A percentile compares a stretch with the other conserved stretches of the same genome.
phyloP scores from a whole-genome alignment of 768 basidiomycete species.

The Agrocybe praecox region DNA sequence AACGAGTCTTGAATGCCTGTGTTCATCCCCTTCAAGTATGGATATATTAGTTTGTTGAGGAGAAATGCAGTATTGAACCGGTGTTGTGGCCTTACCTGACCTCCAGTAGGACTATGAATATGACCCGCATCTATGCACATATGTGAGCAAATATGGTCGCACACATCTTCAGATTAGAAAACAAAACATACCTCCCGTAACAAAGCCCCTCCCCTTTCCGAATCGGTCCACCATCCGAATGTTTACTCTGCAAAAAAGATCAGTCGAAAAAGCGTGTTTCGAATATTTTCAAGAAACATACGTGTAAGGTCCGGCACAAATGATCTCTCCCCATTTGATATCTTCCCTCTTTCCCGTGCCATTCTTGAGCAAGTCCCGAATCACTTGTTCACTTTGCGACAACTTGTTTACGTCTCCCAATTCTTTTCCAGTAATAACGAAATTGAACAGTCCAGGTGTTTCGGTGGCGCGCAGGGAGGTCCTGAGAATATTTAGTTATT shows the following conservation, averaged over 20 bases:
- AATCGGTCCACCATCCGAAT: constrained; percentile 44
- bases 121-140: constrained; percentile 25
- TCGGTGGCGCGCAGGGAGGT: background rate
- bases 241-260: background rate
- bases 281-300: background rate
- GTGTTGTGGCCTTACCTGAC: constrained; percentile 14
- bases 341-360: background rate
- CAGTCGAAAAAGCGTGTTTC: background rate
- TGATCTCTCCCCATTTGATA: constrained; percentile 5
- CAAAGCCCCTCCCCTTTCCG: constrained; percentile 38
- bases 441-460: background rate
- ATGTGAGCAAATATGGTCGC: background rate
- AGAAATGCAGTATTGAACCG: background rate
- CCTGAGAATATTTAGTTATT: constrained; percentile 2
- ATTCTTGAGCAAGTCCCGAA: background rate
- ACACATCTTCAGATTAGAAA: background rate
- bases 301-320: constrained; percentile 18
- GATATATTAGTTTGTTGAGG: background rate
- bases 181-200: constrained; percentile 40
- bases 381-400: too few species aligned
- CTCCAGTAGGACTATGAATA: constrained; percentile 37
- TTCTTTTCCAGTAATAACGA: background rate
- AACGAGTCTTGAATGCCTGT: constrained; percentile 34
- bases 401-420: background rate
- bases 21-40: constrained; percentile 29